Evolutionary conservation across 23 red algal genomes (phyloP), one percentile per base, ranked within the genome.

Genomic region (Agarophyton chilense): DNA sequence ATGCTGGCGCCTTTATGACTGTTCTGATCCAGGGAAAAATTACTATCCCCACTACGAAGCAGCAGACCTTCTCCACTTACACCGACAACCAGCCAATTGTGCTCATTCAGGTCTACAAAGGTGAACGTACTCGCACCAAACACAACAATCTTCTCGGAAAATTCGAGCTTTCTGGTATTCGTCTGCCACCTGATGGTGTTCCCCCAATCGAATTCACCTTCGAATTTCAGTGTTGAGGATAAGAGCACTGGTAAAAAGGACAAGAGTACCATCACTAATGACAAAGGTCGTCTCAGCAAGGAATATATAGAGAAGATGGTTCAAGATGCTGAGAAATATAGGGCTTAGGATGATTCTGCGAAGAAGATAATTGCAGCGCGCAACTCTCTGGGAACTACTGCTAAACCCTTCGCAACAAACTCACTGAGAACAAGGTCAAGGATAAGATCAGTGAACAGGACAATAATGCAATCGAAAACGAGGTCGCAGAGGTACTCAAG

Each of bases 271-370:
- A 92, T 92, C 53, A 83, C 54, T 21, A 92, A 92, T 42, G 93
- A 95, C 74, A 95, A 92, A 70, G 93, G 93, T 47, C 84, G 93
- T n/a, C 93, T 95, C 2, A 72, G 44, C 4, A 73, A 95, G 68
- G 93, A 95, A 57, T 72, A 95, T 33, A 95, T 95, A 77, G 82
- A 92, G 52, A 78, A 87, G 26, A 95, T 95, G 93, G 78, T 95
- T 11, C 55, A 88, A 13, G 93, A 95, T 58, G 93, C 86, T n/a
- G 93, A 95, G 65, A 78, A 92, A 52, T 95, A 58, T 57, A 87
- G 77, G 41, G 86, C 89, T 29, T 82, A 39, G 61, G 86, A 92
- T 64, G 78, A 34, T 21, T 42, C 71, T 26, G 46, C 46, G 28
- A 92, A 83, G 55, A 60, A 66, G 50, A 82, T 44, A 11, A 63